These are phyloP conservation scores for Lachnellula cervina DNA, from an alignment of 2,329 filamentous ascomycete species.

Conservation along the genomic window DNA sequence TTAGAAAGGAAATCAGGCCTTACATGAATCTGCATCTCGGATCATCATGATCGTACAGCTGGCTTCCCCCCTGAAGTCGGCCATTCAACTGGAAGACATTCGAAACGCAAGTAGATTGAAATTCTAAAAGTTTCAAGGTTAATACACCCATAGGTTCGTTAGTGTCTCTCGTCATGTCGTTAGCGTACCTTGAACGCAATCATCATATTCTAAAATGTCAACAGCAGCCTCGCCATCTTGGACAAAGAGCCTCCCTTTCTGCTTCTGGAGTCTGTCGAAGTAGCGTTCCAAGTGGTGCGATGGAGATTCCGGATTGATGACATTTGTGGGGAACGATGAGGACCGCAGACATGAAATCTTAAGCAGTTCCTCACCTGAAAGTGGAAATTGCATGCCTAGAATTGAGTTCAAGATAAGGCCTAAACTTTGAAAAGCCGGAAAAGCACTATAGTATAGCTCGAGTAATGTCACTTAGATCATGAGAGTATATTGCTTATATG, in stretches of 20 bases:
- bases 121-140: slow-evolving; percentile 2
- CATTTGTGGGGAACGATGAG: slow-evolving; percentile 3
- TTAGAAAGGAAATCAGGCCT: not conserved
- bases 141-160: not conserved
- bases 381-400: not conserved
- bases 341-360: not conserved
- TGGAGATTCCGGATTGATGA: not conserved
- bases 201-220: slow-evolving; percentile 17
- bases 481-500: too few relatives aligned
- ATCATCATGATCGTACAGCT: slow-evolving; percentile 9
- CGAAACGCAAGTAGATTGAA: slow-evolving; percentile 1
- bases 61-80: not conserved
- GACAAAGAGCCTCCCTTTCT: slow-evolving; percentile 9
- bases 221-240: slow-evolving; percentile 5
- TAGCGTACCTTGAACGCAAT: slow-evolving; percentile 6
- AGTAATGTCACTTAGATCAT: not conserved
- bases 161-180: not conserved
- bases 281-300: slow-evolving; percentile 10
- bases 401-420: not conserved
- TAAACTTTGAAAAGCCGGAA: not conserved
- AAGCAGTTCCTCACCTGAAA: not conserved
- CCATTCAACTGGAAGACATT: slow-evolving; percentile 7
- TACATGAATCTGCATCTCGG: slow-evolving; percentile 24
- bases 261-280: slow-evolving; percentile 5
- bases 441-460: not conserved